Evolutionary conservation across 2,329 filamentous ascomycete genomes (phyloP), one percentile per base, ranked within the genome.

Genomic region (Sporothrix schenckii): DNA sequence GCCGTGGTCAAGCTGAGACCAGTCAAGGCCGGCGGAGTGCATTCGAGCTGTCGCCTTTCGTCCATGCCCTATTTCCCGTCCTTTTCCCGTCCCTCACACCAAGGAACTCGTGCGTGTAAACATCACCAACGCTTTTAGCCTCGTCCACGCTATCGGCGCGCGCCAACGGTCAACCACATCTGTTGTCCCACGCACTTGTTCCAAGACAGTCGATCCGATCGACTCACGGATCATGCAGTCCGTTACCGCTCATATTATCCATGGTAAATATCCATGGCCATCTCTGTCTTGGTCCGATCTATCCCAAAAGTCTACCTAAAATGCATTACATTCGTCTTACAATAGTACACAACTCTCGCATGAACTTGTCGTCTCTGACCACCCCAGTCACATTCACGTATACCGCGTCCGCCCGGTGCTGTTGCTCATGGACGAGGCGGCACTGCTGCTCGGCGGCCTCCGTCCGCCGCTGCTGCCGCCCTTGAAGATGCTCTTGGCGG

Each of bases 391-490:
- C 24, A 0, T 3, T 6, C 44, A 70, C 6, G 69, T 61, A 44
- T 21, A 69, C 13, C 56, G 27, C 30, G 71, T 73, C 41, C 44
- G 50, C 2, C 72, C 73, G 1, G 72, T 74, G 66, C 73, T 74
- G 61, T 50, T 54, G 69, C 71, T 74, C 27, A 68, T 3, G 11
- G 72, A 67, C 52, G 72, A 73, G 2, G 70, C 60, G 1, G 52
- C 61, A 50, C 69, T 72, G 69, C 73, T 73, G 72, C 73, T 74
- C 4, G 53, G 30, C 5, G 72, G 72, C 58, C 73, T 69, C 3
- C 61, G 58, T 10, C 30, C 21, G 41, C 24, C 21, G 47, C 52
- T 19, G 19, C 54, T n/a, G n/a, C 27, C 16, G 41, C 70, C 56
- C 27, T 49, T 54, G 56, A 74, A 74, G 4, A 74, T 30, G 39